Percentiles rank a stretch among this genome's conserved stretches.
These are phyloP conservation scores for Neurospora cerealis DNA, from an alignment of 495 filamentous ascomycete species.

Conservation along the genomic window DNA sequence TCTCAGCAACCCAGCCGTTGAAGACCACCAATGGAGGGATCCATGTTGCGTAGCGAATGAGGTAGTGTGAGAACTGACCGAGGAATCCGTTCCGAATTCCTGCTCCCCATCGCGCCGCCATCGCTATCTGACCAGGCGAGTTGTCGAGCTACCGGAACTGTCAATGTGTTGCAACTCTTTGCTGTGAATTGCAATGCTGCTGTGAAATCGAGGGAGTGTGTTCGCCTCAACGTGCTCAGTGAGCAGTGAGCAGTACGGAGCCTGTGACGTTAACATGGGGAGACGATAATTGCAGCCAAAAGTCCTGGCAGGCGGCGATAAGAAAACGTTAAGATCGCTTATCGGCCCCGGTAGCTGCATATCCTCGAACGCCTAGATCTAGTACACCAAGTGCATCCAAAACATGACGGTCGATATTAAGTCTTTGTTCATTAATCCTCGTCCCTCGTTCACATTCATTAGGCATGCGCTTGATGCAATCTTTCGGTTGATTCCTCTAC, in stretches of 20 bases:
- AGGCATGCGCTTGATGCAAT: not conserved
- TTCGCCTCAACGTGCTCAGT: not conserved
- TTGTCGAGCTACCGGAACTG: not conserved
- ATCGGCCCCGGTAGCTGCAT: not conserved
- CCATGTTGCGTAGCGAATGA: slow-evolving; percentile 48
- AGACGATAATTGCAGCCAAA: not conserved
- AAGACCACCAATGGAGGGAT: slow-evolving; percentile 57
- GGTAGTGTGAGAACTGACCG: slow-evolving; percentile 30
- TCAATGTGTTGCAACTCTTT: not conserved
- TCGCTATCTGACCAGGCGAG: not conserved
- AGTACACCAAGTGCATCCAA: not conserved
- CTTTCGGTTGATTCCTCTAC: slow-evolving; percentile 4
- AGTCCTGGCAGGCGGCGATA: not conserved
- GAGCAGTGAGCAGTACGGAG: not conserved
- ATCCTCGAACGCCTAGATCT: not conserved
- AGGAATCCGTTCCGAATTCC: slow-evolving; percentile 17
- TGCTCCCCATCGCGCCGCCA: slow-evolving; percentile 24
- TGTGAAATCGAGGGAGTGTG: not conserved
- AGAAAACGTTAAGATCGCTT: not conserved
- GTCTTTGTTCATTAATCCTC: not conserved
- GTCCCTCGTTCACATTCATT: not conserved
- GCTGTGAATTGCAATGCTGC: not conserved
- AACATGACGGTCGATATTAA: not conserved
- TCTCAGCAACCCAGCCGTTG: slow-evolving; percentile 49
- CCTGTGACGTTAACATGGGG: not conserved